Evolutionary conservation across 371 early-diverging fungal genomes (phyloP).

Genomic region (Syncephalis plumigaleata): DNA sequence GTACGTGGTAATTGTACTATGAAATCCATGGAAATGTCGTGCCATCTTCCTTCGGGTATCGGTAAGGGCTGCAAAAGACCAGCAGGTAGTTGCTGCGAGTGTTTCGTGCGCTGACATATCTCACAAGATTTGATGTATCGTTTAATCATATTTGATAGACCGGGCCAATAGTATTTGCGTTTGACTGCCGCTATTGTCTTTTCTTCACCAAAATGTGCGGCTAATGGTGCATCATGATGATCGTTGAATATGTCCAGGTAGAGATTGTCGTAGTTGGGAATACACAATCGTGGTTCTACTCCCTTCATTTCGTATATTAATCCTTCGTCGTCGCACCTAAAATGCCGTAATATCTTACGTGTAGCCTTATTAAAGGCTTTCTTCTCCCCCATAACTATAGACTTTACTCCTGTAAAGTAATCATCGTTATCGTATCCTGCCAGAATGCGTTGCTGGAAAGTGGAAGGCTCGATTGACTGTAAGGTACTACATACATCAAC

Average conservation of each 20-base stretch:
- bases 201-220: slow-evolving; percentile 23
- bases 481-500: no score
- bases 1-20: slow-evolving; percentile 13
- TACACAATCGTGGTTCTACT: no score
- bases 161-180: slow-evolving; percentile 19
- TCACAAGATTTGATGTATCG: slow-evolving; percentile 16
- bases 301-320: no score
- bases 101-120: slow-evolving; percentile 15
- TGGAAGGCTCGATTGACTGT: no score
- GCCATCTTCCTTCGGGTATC: slow-evolving; percentile 18
- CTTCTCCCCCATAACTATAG: no score
- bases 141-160: slow-evolving; percentile 11
- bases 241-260: slow-evolving; percentile 4
- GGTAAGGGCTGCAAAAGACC: slow-evolving; percentile 19
- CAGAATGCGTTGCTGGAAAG: no score
- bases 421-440: no score
- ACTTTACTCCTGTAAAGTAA: no score
- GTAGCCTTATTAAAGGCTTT: no score
- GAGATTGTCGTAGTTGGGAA: not conserved
- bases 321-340: no score
- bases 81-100: slow-evolving; percentile 4
- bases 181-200: slow-evolving; percentile 18
- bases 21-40: slow-evolving; percentile 25
- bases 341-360: no score
- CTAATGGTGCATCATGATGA: slow-evolving; percentile 15